These are phyloP conservation scores for Effrenium voratum DNA, from an alignment of 73 alveolate species.

Conservation along the genomic window DNA sequence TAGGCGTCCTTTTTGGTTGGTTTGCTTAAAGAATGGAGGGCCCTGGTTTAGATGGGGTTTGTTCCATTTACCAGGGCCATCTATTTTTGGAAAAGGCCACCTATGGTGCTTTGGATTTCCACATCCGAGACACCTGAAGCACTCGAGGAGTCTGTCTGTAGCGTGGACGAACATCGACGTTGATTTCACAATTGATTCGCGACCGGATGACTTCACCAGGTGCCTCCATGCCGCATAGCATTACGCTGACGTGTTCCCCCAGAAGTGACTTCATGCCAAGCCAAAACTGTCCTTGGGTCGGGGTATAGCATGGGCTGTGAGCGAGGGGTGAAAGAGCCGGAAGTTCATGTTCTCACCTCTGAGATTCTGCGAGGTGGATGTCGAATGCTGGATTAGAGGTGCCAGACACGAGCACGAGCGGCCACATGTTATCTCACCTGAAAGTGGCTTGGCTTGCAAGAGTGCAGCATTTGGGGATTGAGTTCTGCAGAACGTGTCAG, in stretches of 20 bases:
- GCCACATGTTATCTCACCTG: too few relatives aligned
- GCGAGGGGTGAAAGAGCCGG: too few relatives aligned
- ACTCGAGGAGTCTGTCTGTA: slow-evolving; percentile 34
- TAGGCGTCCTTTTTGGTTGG: not conserved
- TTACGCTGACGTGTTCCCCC: not conserved
- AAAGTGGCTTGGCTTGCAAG: too few relatives aligned
- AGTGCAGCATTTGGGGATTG: too few relatives aligned
- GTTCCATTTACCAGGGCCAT: too few relatives aligned
- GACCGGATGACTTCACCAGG: not conserved
- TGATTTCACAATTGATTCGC: slow-evolving; percentile 28
- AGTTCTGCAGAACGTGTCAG: too few relatives aligned
- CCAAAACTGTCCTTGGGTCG: not conserved
- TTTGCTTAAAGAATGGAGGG: not conserved
- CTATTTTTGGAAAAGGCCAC: too few relatives aligned
- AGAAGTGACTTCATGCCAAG: not conserved
- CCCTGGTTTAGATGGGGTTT: too few relatives aligned
- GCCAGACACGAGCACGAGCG: too few relatives aligned
- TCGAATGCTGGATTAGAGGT: slow-evolving; percentile 8
- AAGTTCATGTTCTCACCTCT: too few relatives aligned
- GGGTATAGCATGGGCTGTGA: not conserved
- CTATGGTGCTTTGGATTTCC: too few relatives aligned
- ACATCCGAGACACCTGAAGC: too few relatives aligned
- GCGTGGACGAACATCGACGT: slow-evolving; percentile 31
- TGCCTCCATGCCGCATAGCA: not conserved
- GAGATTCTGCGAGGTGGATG: slow-evolving; percentile 1